Conservation (phyloP, 176 grass and related monocot genomes). For the Carex myosuroides region DNA sequence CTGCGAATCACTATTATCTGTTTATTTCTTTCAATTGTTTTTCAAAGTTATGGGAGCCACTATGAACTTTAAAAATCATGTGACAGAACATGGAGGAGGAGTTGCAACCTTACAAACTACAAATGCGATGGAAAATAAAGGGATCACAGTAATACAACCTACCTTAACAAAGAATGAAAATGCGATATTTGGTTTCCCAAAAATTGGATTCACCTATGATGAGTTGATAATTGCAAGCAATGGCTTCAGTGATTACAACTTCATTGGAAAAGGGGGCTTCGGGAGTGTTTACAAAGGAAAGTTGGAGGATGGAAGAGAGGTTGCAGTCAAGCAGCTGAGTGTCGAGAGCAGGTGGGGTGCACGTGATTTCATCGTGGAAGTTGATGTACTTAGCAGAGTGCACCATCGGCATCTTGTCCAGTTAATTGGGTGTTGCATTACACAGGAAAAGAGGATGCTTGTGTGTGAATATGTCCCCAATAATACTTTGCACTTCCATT, state of each 20-base stretch:
- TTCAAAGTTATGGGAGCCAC: neutral
- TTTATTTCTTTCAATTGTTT: neutral
- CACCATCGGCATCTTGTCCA: slow-evolving; percentile 78
- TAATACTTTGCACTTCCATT: slow-evolving; percentile 65
- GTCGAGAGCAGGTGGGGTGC: slow-evolving; percentile 66
- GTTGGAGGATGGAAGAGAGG: slow-evolving; percentile 62
- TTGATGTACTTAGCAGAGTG: slow-evolving; percentile 73
- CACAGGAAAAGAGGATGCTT: slow-evolving; percentile 59
- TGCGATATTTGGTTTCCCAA: slow-evolving; percentile 23
- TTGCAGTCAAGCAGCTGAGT: slow-evolving; percentile 78
- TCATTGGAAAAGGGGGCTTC: slow-evolving; percentile 85
- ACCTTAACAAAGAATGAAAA: neutral
- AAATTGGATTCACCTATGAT: slow-evolving; percentile 81
- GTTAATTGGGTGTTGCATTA: slow-evolving; percentile 72
- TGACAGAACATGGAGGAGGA: neutral
- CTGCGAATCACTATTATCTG: neutral
- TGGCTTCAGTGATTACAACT: slow-evolving; percentile 71
- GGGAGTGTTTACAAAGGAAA: slow-evolving; percentile 73
- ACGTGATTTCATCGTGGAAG: slow-evolving; percentile 75
- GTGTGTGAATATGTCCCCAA: slow-evolving; percentile 89
- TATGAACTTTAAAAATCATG: neutral
- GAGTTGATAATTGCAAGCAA: slow-evolving; percentile 60
- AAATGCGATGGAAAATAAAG: neutral
- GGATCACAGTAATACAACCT: neutral
- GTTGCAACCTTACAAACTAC: neutral